Evolutionary conservation across 2,329 filamentous ascomycete genomes (phyloP), one percentile per base, ranked within the genome.

Genomic region (Colletotrichum graminicola): DNA sequence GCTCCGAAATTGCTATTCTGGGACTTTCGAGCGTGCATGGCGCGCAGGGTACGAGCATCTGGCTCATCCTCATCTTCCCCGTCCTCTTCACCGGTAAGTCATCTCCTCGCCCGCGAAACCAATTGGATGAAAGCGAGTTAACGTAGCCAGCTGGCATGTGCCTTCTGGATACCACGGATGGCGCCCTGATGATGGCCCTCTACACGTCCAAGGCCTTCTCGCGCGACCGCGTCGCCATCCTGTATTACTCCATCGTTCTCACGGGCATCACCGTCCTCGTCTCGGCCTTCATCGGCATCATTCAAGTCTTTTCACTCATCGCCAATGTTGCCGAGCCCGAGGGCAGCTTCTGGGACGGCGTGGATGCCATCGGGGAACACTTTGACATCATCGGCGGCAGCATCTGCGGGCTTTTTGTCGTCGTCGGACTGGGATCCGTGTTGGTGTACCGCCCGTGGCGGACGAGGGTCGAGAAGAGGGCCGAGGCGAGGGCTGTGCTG

Each of bases 11-110:
- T 77, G 95, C 96, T 0, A 87, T 99, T 10, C 82, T 99, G 0
- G 96, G 95, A 0, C 97, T 98, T 74, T 93, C 94, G 0, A 94
- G 93, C 39, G 90, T 99, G 1, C 93, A 98, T 77, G 95, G 93
- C 0, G 91, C 94, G 0, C 87, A 92, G 72, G 95, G 95, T 1
- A 98, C 94, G 0, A 94, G 91, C 41, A 92, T 98, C 71, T 99
- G 96, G 96, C 84, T 98, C 18, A 98, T 98, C 72, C 81, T 98
- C 41, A 92, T 99, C 62, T 97, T 98, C 70, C 96, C 96, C 0
- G 80, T 95, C 1, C 84, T 98, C 0, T 98, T 98, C 77, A 98
- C 95, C 0, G 89, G 92, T 92, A 80, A 78, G 85, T 78, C 18
- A 12, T 55, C 8, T n/a, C 2, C 2, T 1, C 5, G 2, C 18